These are phyloP conservation scores for Tephrocybe rancida DNA, from an alignment of 768 basidiomycete species.

Conservation along the genomic window DNA sequence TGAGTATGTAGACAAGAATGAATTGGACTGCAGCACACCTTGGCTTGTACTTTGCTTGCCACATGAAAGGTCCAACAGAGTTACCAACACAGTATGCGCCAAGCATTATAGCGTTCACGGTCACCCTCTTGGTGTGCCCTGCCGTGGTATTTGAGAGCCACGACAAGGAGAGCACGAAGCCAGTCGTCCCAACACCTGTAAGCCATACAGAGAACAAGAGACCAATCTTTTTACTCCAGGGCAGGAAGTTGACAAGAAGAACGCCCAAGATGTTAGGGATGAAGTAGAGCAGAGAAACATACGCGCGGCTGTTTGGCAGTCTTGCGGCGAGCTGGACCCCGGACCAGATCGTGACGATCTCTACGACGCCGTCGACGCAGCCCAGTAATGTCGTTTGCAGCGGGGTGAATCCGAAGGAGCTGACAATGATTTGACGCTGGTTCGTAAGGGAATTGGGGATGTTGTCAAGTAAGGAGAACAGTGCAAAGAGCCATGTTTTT, in stretches of 20 bases:
- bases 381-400: slow-evolving; percentile 71
- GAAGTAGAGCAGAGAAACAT: slow-evolving; percentile 58
- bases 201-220: slow-evolving; percentile 60
- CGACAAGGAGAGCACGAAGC: slow-evolving; percentile 59
- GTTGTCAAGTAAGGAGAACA: slow-evolving; percentile 63
- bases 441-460: slow-evolving; percentile 69
- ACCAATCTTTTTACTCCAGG: slow-evolving; percentile 67
- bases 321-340: slow-evolving; percentile 62
- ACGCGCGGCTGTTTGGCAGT: slow-evolving; percentile 62
- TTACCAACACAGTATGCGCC: slow-evolving; percentile 70
- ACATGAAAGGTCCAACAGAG: slow-evolving; percentile 77
- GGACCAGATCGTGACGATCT: slow-evolving; percentile 71
- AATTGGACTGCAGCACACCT: slow-evolving; percentile 43
- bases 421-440: slow-evolving; percentile 65
- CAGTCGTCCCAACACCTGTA: slow-evolving; percentile 36
- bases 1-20: too few relatives aligned
- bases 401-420: slow-evolving; percentile 66
- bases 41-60: slow-evolving; percentile 68
- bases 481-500: slow-evolving; percentile 78
- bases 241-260: slow-evolving; percentile 63
- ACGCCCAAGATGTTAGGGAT: slow-evolving; percentile 68
- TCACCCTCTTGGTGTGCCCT: slow-evolving; percentile 74
- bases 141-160: slow-evolving; percentile 71
- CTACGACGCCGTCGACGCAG: slow-evolving; percentile 66
- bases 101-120: slow-evolving; percentile 73